A percentile compares a stretch with the other conserved stretches of the same genome.
Conservation (phyloP, 306 rosid species). For the Nissolia schottii region DNA sequence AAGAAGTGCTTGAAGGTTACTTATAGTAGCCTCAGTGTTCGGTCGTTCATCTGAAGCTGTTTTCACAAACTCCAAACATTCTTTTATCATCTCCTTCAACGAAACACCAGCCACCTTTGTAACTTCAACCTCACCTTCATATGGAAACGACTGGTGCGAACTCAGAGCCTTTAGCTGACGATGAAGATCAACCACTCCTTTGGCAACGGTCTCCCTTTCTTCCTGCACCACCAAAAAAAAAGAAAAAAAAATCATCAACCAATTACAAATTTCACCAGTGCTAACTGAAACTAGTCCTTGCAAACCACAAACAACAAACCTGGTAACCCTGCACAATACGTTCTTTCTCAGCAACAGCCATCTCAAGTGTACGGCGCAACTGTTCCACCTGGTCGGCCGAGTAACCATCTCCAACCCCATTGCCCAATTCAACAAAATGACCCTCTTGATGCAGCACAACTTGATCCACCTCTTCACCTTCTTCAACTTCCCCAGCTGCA, state of each 20-base stretch:
- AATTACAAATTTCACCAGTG: background rate
- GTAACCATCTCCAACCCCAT: conserved; percentile 31
- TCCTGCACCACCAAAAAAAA: conserved; percentile 39
- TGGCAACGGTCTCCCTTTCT: conserved; percentile 47
- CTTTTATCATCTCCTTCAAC: conserved; percentile 46
- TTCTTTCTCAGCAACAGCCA: conserved; percentile 44
- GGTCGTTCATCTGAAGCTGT: conserved; percentile 44
- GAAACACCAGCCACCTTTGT: conserved; percentile 28
- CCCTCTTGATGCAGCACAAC: background rate
- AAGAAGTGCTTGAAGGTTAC: conserved; percentile 41
- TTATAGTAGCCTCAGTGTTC: conserved; percentile 32
- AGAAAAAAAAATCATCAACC: background rate
- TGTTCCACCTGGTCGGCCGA: conserved; percentile 31
- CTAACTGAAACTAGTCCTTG: background rate
- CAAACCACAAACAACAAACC: conserved; percentile 33
- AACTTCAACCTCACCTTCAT: conserved; percentile 23
- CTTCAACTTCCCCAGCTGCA: conserved; percentile 23
- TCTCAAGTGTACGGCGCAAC: conserved; percentile 29
- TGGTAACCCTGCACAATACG: conserved; percentile 26
- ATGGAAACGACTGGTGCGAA: conserved; percentile 17
- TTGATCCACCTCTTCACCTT: conserved; percentile 39
- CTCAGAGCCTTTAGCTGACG: conserved; percentile 52
- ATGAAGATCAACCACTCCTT: conserved; percentile 47
- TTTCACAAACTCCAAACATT: conserved; percentile 50
- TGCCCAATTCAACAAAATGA: conserved; percentile 25